These are phyloP conservation scores for Cronartium quercuum DNA, from an alignment of 1,284 basidiomycete genomes.

Conservation along the genomic window DNA sequence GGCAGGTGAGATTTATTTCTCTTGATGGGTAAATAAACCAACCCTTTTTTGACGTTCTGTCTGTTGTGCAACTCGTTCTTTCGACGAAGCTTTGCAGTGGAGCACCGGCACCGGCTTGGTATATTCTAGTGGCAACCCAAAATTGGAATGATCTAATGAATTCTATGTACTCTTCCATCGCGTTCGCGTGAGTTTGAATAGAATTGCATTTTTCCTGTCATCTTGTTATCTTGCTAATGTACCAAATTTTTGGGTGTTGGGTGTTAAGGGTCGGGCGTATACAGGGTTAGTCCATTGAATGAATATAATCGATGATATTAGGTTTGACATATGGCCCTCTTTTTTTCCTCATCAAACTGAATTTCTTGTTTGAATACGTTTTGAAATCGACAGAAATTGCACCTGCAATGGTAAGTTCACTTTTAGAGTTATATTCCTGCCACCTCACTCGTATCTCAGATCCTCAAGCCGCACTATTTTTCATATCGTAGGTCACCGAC, in stretches of 20 bases:
- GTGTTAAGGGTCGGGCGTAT: constrained; percentile 12
- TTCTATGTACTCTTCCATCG: constrained; percentile 11
- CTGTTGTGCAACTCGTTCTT: background rate
- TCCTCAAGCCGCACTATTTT: background rate
- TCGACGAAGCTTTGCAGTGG: constrained; percentile 23
- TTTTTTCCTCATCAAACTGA: background rate
- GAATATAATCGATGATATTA: background rate
- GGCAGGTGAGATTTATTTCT: constrained; percentile 11
- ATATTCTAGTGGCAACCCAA: constrained; percentile 32
- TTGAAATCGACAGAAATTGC: constrained; percentile 1
- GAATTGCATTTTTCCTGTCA: background rate
- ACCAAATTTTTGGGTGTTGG: background rate
- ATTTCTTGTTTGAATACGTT: too few species aligned
- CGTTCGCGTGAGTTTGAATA: constrained; percentile 14
- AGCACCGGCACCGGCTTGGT: constrained; percentile 31
- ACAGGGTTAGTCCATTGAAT: constrained; percentile 7
- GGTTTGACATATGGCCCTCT: background rate
- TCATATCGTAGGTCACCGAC: constrained; percentile 5
- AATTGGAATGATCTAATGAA: constrained; percentile 39
- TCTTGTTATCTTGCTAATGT: background rate
- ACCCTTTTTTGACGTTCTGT: background rate
- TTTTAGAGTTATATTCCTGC: background rate
- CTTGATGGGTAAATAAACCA: background rate
- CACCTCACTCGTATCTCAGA: background rate
- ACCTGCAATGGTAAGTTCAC: constrained; percentile 20